Base-by-base conservation (phyloP, 2,329 filamentous ascomycete species). In the Fusarium keratoplasticum region DNA sequence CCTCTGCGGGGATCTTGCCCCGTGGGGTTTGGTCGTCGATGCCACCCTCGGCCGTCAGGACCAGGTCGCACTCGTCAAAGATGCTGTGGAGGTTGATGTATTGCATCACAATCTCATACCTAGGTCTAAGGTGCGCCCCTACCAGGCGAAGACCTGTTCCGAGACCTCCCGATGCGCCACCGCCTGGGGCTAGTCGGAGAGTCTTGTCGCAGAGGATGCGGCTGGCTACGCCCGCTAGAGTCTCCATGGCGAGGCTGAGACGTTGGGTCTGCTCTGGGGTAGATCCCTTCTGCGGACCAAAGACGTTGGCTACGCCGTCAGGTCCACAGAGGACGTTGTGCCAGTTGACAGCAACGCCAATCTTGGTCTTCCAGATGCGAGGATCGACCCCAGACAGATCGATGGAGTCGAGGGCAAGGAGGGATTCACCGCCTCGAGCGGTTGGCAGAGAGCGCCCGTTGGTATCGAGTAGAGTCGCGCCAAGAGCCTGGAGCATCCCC, bases 401-500 rank as follows among this genome's bases (percentile, higher is more conserved):
- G 5, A 87, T 82, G 13, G 74, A 74, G 1, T 80, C 78, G n/a
- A 88, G 75, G 0, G 78, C 70, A 13, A 76, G 62, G 9, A 88
- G 79, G 0, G 81, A 81, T 61, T 81, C 78, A 14, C 86, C 86
- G 33, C 86, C 86, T 14, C 69, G 76, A 13, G 84, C 85, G 5
- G 60, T 73, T 3, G 84, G 82, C 5, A 88, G 76, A 29, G 80
- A 75, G 5, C 74, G 58, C 2, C 84, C 85, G 27, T 83, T 69
- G 4, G 60, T 58, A 66, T 86, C 83, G 14, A 86, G 68, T 18
- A 89, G 80, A 3, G 81, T 81, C 4, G 82, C 86, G 6, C 87
- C 87, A 7, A 89, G 82, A 3, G 87, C 87, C 70, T 89, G 87
- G 10, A 87, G 84, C 86, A 89, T 88, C 16, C 87, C 87, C 1